Evolutionary conservation across 176 grass and related monocot species (phyloP), one percentile per base, ranked within the genome.

Genomic region (Paspalum notatum): DNA sequence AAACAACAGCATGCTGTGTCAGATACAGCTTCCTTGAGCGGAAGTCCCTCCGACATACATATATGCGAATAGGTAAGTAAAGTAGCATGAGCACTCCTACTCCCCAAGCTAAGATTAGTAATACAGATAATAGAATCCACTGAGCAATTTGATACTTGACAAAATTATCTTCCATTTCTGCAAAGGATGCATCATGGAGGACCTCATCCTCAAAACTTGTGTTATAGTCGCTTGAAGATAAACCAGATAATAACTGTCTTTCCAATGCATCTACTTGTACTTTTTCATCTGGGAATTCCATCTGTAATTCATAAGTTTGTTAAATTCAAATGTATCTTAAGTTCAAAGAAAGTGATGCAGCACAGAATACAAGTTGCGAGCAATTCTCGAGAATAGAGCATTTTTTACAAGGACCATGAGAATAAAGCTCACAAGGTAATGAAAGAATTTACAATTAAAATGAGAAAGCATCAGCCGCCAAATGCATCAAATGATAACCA

Each of bases 71-170:
- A 16, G 93, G 93, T 7, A 95, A 32, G 47, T 88, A 95, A 38
- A 92, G 57, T 67, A 95, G 61, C 93, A 95, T 90, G 17, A 95
- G 74, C 15, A 85, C 9, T 18, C 93, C 93, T 71, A 95, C 87
- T 59, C 93, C 93, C 90, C 84, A 92, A 41, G 87, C 85, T 47
- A 92, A 74, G 17, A 95, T 77, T 66, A 90, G 82, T 27, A 92
- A 38, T 27, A 88, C 13, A 9, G 93, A 92, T 61, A 87, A 81
- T 41, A 95, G 74, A 53, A 90, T 82, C 90, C 87, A 95, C 53
- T 25, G 50, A 45, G 87, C 74, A 53, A 85, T 88, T 48, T 95
- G 82, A 72, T 92, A 95, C 75, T 83, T 80, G 8, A 95, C 52
- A 63, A 90, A 90, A 37, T 49, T 85, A 16, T 86, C 87, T 66